These are phyloP conservation scores for Adiantum capillusveneris DNA, from an alignment of 75 land plant genomes.

Conservation along the genomic window DNA sequence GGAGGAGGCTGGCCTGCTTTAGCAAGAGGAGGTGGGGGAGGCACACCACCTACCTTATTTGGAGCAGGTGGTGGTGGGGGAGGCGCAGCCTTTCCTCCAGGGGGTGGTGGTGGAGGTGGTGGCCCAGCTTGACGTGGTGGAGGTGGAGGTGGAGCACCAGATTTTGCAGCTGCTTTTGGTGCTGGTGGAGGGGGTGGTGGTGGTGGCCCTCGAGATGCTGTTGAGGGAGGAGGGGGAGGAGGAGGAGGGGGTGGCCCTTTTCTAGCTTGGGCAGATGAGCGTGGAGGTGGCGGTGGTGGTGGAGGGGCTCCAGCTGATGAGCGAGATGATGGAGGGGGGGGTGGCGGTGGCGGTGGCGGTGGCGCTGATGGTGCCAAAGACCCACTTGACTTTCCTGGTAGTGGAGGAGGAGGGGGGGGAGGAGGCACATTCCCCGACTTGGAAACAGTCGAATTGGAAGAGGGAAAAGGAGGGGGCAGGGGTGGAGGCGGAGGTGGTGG, in stretches of 20 bases:
- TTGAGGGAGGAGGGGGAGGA: conserved; percentile 20
- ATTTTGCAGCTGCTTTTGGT: neutral
- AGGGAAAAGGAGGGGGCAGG: conserved; percentile 4
- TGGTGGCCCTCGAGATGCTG: conserved; percentile 6
- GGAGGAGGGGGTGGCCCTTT: conserved; percentile 11
- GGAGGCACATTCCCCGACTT: neutral
- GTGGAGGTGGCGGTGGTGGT: conserved; percentile 30
- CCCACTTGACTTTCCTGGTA: conserved; percentile 1
- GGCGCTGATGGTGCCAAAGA: conserved; percentile 19
- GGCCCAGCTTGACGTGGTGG: conserved; percentile 34
- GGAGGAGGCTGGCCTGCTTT: conserved; percentile 14
- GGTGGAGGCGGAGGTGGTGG: conserved; percentile 17
- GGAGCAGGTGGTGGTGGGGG: conserved; percentile 57
- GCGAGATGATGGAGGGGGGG: conserved; percentile 20
- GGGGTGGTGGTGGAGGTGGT: conserved; percentile 35
- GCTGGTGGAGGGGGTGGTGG: conserved; percentile 30
- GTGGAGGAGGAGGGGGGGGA: conserved; percentile 16
- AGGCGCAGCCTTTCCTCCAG: conserved; percentile 21
- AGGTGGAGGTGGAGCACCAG: conserved; percentile 23
- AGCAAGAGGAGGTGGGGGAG: conserved; percentile 14
- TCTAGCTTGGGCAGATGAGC: conserved; percentile 22
- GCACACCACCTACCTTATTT: conserved; percentile 38
- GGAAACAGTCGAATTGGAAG: conserved; percentile 4
- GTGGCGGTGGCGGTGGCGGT: conserved; percentile 38
- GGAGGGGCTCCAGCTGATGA: conserved; percentile 14